These are phyloP conservation scores for Chalaropsis ovoidea DNA, from an alignment of 2,329 filamentous ascomycete species.

Conservation along the genomic window DNA sequence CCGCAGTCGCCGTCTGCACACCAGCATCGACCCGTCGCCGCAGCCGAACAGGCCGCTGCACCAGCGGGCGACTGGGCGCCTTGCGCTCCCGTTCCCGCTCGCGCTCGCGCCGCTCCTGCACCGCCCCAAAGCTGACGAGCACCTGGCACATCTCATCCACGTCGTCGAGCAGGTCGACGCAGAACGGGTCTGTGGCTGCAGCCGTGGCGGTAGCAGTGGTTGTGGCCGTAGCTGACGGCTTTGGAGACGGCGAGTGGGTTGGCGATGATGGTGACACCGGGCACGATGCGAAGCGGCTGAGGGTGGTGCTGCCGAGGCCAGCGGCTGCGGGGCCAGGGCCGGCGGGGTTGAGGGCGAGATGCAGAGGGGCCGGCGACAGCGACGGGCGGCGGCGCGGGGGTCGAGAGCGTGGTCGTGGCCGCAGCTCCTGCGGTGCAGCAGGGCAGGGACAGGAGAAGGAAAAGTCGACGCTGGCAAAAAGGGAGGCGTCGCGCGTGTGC, in stretches of 20 bases:
- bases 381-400: background rate
- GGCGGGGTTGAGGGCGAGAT: background rate
- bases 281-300: background rate
- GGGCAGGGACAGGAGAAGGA: background rate
- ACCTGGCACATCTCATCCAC: conserved; percentile 12
- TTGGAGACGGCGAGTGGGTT: background rate
- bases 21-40: conserved; percentile 1
- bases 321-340: background rate
- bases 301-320: no score
- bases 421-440: background rate
- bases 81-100: background rate
- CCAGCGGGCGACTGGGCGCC: background rate
- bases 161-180: background rate
- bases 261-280: background rate
- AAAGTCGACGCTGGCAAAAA: background rate
- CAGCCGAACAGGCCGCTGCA: conserved; percentile 9
- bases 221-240: background rate
- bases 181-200: background rate
- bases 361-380: background rate
- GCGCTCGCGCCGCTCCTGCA: background rate
- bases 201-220: background rate
- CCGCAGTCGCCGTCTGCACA: background rate
- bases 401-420: background rate
- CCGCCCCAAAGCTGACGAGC: conserved; percentile 8
- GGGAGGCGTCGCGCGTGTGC: background rate